Evolutionary conservation across 331 rosid genomes (phyloP).

Genomic region (Rosa hybrid): DNA sequence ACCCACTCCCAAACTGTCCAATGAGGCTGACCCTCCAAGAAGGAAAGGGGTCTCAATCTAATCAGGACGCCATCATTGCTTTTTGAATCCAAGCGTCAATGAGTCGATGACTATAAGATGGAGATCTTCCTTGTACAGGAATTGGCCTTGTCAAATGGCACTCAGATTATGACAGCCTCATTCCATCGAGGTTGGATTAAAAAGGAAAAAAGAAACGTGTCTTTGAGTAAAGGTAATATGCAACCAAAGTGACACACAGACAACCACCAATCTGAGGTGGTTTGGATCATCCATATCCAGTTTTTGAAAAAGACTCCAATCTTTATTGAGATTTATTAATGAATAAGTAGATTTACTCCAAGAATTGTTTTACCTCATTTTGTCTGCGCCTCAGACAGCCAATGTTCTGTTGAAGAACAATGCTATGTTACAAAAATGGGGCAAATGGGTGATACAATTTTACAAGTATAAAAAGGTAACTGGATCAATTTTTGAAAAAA

Average conservation of each 20-base stretch:
- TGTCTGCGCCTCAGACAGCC: neutral
- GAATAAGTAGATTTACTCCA: neutral
- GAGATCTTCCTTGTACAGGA: neutral
- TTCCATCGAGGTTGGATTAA: neutral
- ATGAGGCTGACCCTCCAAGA: conserved; percentile 11
- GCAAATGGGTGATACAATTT: conserved; percentile 12
- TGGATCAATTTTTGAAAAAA: neutral
- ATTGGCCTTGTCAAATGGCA: conserved; percentile 14
- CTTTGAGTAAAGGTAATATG: neutral
- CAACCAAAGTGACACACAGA: neutral
- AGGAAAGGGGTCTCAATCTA: conserved; percentile 1
- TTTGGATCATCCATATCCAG: conserved; percentile 11
- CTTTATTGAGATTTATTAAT: neutral
- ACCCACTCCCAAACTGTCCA: conserved; percentile 13
- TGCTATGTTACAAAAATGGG: conserved; percentile 12
- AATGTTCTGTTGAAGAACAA: conserved; percentile 7
- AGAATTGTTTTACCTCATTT: neutral
- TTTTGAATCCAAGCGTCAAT: neutral
- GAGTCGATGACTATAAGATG: neutral
- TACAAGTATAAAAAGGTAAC: conserved; percentile 5
- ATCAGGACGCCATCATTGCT: neutral
- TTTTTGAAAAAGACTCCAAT: neutral
- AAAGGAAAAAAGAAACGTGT: neutral
- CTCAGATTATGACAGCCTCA: neutral
- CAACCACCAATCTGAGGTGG: neutral